Conservation (phyloP, 495 filamentous ascomycete species). For the Hypoxylon lienhwacheense region DNA sequence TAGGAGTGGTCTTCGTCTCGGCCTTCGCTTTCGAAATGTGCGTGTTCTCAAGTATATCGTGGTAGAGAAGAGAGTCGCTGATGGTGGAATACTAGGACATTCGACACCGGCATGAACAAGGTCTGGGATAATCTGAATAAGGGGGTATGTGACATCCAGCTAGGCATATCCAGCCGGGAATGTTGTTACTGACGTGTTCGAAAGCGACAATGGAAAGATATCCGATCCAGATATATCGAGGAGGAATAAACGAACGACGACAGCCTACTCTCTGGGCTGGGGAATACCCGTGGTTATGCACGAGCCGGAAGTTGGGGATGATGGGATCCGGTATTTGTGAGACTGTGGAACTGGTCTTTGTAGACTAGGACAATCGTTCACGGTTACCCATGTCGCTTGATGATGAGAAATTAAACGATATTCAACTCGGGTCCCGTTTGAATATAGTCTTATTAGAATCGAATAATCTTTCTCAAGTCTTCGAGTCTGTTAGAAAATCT, state of each 20-base stretch:
- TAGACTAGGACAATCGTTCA: constrained; percentile 21
- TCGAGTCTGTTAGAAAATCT: no score
- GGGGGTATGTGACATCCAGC: constrained; percentile 66
- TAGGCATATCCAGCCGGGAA: not conserved
- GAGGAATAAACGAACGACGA: constrained; percentile 59
- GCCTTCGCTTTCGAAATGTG: constrained; percentile 97
- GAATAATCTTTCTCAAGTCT: no score
- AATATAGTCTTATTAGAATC: no score
- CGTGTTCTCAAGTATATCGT: constrained; percentile 36
- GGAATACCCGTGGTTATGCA: not conserved
- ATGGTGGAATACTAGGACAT: constrained; percentile 60
- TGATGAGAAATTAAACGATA: not conserved
- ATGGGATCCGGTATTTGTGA: constrained; percentile 5
- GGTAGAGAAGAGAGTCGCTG: constrained; percentile 20
- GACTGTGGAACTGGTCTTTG: constrained; percentile 23
- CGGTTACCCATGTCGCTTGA: not conserved
- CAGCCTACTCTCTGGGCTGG: not conserved
- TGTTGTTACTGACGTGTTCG: constrained; percentile 37
- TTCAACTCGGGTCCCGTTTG: no score
- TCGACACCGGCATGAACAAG: constrained; percentile 72
- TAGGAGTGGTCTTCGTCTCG: constrained; percentile 78
- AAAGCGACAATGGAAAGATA: constrained; percentile 99
- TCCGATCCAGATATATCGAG: constrained; percentile 81
- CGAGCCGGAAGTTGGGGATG: constrained; percentile 1
- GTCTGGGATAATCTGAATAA: constrained; percentile 88